Evolutionary conservation across 176 grass and related monocot genomes (phyloP).

Genomic region (Aegilops tauschii): DNA sequence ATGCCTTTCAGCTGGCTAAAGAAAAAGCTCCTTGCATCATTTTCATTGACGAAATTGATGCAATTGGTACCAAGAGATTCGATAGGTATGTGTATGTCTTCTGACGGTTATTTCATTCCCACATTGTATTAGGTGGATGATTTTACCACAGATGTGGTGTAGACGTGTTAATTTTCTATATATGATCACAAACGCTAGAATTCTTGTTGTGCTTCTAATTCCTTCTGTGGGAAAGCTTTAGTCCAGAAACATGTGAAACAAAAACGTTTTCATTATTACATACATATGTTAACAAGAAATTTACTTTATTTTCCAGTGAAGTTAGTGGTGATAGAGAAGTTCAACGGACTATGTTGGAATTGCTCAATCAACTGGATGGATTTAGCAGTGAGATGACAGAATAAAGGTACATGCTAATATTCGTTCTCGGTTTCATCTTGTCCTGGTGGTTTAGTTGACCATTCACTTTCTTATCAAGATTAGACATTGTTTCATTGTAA

Average conservation of each 20-base stretch:
- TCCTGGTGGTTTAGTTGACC: background rate
- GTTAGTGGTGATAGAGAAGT: slow-evolving; percentile 79
- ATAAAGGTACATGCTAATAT: slow-evolving; percentile 53
- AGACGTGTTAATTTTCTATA: background rate
- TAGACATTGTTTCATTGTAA: background rate
- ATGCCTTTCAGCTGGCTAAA: slow-evolving; percentile 93
- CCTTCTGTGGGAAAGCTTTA: background rate
- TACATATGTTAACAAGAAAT: background rate
- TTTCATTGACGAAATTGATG: slow-evolving; percentile 97
- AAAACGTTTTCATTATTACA: background rate
- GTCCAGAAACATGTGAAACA: background rate
- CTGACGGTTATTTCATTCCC: background rate
- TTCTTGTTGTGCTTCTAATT: background rate
- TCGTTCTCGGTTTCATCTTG: background rate
- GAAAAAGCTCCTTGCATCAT: slow-evolving; percentile 94
- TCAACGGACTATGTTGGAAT: slow-evolving; percentile 81
- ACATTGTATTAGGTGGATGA: background rate
- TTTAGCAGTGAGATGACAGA: slow-evolving; percentile 76
- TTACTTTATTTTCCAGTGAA: slow-evolving; percentile 52
- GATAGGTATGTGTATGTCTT: slow-evolving; percentile 51
- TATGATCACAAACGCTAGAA: background rate
- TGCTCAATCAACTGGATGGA: slow-evolving; percentile 78
- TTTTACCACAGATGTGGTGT: background rate
- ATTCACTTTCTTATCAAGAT: background rate
- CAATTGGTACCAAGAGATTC: slow-evolving; percentile 87